A percentile compares a stretch with the other conserved stretches of the same genome.
These are phyloP conservation scores for Gyrodon lividus DNA, from an alignment of 768 basidiomycete species.

Conservation along the genomic window DNA sequence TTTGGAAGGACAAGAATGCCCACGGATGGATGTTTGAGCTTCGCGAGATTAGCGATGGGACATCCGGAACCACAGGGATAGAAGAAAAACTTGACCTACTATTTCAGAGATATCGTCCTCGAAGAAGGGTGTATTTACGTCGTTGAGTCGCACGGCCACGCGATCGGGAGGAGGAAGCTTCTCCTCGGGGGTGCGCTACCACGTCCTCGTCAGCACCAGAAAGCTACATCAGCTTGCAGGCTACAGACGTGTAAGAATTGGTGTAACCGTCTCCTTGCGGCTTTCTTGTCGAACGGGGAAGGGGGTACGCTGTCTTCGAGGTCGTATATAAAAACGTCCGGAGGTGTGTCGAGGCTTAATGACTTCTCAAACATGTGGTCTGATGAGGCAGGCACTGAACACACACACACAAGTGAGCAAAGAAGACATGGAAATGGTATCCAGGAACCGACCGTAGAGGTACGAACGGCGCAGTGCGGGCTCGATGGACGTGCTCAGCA, in stretches of 20 bases:
- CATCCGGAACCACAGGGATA: not conserved
- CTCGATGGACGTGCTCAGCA: constrained; percentile 19
- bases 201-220: constrained; percentile 16
- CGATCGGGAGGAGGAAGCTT: constrained; percentile 44
- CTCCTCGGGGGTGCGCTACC: constrained; percentile 24
- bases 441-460: constrained; percentile 47
- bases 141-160: constrained; percentile 74
- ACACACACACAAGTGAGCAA: not conserved
- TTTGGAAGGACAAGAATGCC: constrained; percentile 82
- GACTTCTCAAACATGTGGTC: constrained; percentile 83
- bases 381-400: constrained; percentile 72
- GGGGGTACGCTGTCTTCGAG: constrained; percentile 85
- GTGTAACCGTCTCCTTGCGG: constrained; percentile 54
- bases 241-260: constrained; percentile 54
- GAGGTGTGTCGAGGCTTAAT: constrained; percentile 41
- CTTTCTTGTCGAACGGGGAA: constrained; percentile 50
- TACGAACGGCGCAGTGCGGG: constrained; percentile 50
- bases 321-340: constrained; percentile 85
- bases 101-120: constrained; percentile 59
- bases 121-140: constrained; percentile 64
- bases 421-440: not conserved
- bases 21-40: constrained; percentile 50
- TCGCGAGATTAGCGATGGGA: constrained; percentile 5
- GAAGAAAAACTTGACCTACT: constrained; percentile 35
- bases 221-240: constrained; percentile 3